Evolutionary conservation across 345 rosid genomes (phyloP).

Genomic region (Lepidium aucheri): DNA sequence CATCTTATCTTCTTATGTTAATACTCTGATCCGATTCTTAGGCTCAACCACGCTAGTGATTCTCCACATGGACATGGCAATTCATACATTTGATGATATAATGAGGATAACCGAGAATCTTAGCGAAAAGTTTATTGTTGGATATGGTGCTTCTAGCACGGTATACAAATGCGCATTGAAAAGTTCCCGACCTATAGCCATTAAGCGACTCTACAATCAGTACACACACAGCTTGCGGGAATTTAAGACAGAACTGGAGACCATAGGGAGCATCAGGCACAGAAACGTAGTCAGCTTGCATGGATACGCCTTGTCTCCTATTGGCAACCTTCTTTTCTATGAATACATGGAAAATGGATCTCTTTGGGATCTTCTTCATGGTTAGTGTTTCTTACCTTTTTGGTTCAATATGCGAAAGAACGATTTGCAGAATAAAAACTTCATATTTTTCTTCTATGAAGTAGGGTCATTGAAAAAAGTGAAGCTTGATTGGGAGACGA

Average conservation of each 20-base stretch:
- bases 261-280: conserved; percentile 87
- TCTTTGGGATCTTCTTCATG: conserved; percentile 94
- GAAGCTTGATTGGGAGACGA: conserved; percentile 90
- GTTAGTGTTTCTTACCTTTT: conserved; percentile 18
- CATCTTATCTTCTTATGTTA: neutral
- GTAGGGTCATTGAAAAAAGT: conserved; percentile 73
- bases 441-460: neutral
- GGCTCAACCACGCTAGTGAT: conserved; percentile 81
- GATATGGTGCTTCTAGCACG: conserved; percentile 89
- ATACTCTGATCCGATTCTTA: conserved; percentile 8
- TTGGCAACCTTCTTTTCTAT: conserved; percentile 88
- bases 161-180: conserved; percentile 77
- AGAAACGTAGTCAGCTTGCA: conserved; percentile 86
- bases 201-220: conserved; percentile 78
- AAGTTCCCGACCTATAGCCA: conserved; percentile 81
- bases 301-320: conserved; percentile 69
- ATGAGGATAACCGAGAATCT: conserved; percentile 84
- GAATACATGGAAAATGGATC: conserved; percentile 98
- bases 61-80: conserved; percentile 95
- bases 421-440: neutral
- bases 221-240: conserved; percentile 52
- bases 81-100: conserved; percentile 78
- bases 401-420: neutral
- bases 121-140: conserved; percentile 61
- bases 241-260: conserved; percentile 91